phyloP scores from a whole-genome alignment of 2,329 filamentous ascomycete genomes.

The Aspergillus calidoustus region DNA sequence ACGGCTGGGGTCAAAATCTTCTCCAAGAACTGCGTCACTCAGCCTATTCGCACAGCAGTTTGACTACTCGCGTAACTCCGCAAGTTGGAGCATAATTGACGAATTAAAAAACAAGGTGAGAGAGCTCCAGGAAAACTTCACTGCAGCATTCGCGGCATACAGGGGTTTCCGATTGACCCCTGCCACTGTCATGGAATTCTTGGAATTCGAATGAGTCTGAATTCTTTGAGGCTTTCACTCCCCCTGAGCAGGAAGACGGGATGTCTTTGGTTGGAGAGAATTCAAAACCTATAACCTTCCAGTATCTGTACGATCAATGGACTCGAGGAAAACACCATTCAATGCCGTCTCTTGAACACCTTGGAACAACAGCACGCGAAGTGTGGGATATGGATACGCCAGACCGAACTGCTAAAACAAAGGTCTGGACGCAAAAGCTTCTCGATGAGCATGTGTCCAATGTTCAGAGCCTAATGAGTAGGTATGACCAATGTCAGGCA shows the following conservation, averaged over 20 bases:
- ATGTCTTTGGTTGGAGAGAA: conserved; percentile 52
- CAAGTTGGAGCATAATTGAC: conserved; percentile 51
- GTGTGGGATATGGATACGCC: conserved; percentile 60
- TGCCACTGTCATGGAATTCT: conserved; percentile 46
- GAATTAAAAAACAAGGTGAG: conserved; percentile 43
- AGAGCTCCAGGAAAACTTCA: conserved; percentile 30
- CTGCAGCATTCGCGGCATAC: conserved; percentile 26
- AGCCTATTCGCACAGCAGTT: conserved; percentile 50
- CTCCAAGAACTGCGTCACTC: conserved; percentile 53
- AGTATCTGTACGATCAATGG: conserved; percentile 64
- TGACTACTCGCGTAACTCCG: conserved; percentile 36
- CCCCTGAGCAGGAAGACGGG: conserved; percentile 53
- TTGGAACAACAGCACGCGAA: background rate
- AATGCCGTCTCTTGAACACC: conserved; percentile 20
- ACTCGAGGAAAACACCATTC: conserved; percentile 28
- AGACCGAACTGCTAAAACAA: conserved; percentile 42
- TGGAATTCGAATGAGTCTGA: conserved; percentile 53
- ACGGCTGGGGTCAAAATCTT: conserved; percentile 66
- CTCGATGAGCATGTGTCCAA: conserved; percentile 54
- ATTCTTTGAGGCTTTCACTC: conserved; percentile 63
- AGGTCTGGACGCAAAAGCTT: conserved; percentile 53
- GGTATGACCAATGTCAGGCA: conserved; percentile 22
- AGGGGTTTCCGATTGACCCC: conserved; percentile 8
- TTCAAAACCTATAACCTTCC: conserved; percentile 49
- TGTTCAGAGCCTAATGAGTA: conserved; percentile 19